Evolutionary conservation across 140 eudicot species (phyloP).

Genomic region (Anethum foeniculum): DNA sequence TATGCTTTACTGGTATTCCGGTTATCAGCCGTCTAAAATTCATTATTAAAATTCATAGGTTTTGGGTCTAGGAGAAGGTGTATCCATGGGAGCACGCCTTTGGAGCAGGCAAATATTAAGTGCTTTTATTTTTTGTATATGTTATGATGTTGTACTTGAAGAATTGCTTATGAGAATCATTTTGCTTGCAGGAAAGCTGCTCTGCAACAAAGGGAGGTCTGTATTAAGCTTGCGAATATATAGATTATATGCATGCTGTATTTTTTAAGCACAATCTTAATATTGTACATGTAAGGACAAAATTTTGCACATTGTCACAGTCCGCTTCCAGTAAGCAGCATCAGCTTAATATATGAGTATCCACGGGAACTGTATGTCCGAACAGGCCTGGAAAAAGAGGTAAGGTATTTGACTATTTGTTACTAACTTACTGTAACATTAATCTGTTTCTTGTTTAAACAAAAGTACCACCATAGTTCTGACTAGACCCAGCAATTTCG

Average conservation of each 20-base stretch:
- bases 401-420: neutral
- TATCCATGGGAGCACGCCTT: constrained; percentile 78
- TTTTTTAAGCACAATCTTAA: neutral
- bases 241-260: neutral
- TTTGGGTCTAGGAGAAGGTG: constrained; percentile 78
- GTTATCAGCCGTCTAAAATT: neutral
- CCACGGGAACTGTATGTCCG: too few species aligned
- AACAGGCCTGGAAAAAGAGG: too few species aligned
- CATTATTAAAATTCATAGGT: constrained; percentile 36
- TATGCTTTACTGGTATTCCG: neutral
- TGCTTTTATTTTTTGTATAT: constrained; percentile 1
- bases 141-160: constrained; percentile 11
- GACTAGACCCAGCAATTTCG: too few species aligned
- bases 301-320: neutral
- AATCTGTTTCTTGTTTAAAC: neutral
- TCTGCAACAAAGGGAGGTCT: constrained; percentile 87
- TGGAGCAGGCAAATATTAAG: constrained; percentile 61
- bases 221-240: constrained; percentile 15
- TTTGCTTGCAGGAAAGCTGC: constrained; percentile 58
- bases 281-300: neutral
- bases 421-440: neutral
- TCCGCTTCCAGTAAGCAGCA: neutral
- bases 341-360: too few species aligned
- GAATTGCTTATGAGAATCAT: neutral
- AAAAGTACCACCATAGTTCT: neutral